Conservation (phyloP, 495 filamentous ascomycete genomes). For the Penicillium longicatenatum region DNA sequence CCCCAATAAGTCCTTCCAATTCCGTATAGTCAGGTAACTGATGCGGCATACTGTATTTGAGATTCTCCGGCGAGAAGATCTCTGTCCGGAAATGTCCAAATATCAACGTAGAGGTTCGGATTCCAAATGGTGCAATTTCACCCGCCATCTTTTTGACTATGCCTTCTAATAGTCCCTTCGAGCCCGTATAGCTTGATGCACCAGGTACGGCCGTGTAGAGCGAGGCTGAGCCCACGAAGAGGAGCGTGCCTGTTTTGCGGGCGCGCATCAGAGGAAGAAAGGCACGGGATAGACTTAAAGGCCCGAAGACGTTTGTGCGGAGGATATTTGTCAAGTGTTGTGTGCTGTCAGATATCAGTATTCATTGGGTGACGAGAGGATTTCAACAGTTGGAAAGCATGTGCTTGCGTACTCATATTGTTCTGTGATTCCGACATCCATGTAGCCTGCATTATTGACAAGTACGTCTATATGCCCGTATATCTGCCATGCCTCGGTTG, state of each 20-base stretch:
- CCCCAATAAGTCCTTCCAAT: not conserved
- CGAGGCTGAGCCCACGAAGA: not conserved
- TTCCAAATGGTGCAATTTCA: not conserved
- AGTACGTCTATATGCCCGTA: conserved; percentile 49
- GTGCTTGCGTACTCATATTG: conserved; percentile 4
- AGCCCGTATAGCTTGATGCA: not conserved
- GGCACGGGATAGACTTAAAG: conserved; percentile 45
- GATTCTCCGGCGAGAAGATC: not conserved
- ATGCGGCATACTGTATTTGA: not conserved
- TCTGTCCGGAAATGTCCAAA: not conserved
- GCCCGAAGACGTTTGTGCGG: conserved; percentile 46
- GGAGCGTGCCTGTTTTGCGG: conserved; percentile 7
- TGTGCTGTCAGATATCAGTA: not conserved
- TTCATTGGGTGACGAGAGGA: not conserved
- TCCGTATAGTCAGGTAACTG: not conserved
- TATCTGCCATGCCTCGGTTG: conserved; percentile 31
- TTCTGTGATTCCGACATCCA: conserved; percentile 20
- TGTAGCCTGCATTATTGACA: conserved; percentile 53
- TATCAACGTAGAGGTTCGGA: not conserved
- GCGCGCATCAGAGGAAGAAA: conserved; percentile 50
- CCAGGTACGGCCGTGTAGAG: not conserved
- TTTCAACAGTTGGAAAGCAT: not conserved
- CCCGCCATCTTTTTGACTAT: not conserved
- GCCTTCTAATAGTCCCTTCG: not conserved
- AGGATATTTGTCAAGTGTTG: conserved; percentile 5